Conservation (phyloP, 257 asterid genomes). For the Coffea canephora region DNA sequence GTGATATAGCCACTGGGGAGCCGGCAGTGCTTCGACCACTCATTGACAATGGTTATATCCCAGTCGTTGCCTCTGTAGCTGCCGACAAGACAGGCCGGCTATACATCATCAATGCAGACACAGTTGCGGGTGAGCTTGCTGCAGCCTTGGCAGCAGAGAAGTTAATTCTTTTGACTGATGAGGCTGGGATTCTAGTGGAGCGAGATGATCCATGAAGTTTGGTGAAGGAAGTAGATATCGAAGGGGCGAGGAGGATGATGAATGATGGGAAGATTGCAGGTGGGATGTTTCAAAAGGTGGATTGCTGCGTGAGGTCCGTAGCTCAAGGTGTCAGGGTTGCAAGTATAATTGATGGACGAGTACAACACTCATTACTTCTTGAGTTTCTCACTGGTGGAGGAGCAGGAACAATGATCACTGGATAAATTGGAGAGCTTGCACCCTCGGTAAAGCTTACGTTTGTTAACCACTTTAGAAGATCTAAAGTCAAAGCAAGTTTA, state of each 20-base stretch:
- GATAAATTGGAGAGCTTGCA: slow-evolving; percentile 22
- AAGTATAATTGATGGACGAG: slow-evolving; percentile 73
- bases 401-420: slow-evolving; percentile 81
- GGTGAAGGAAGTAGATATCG: slow-evolving; percentile 70
- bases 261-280: slow-evolving; percentile 62
- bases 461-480: too few species aligned
- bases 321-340: slow-evolving; percentile 81
- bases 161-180: slow-evolving; percentile 66
- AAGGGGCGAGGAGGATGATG: slow-evolving; percentile 73
- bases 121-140: slow-evolving; percentile 76
- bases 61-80: slow-evolving; percentile 81
- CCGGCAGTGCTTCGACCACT: slow-evolving; percentile 55
- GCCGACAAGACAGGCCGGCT: slow-evolving; percentile 56
- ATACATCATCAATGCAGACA: slow-evolving; percentile 77
- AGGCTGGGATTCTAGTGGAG: slow-evolving; percentile 62
- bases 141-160: slow-evolving; percentile 76
- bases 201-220: slow-evolving; percentile 55
- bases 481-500: too few species aligned
- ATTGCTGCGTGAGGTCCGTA: slow-evolving; percentile 69
- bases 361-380: slow-evolving; percentile 68
- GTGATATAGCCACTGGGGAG: slow-evolving; percentile 77
- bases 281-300: slow-evolving; percentile 85
- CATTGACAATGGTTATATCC: slow-evolving; percentile 60
- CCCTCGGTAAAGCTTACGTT: too few species aligned
- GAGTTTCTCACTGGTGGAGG: slow-evolving; percentile 83